Conservation (phyloP, 2,329 filamentous ascomycete genomes). For the Aspergillus calidoustus region DNA sequence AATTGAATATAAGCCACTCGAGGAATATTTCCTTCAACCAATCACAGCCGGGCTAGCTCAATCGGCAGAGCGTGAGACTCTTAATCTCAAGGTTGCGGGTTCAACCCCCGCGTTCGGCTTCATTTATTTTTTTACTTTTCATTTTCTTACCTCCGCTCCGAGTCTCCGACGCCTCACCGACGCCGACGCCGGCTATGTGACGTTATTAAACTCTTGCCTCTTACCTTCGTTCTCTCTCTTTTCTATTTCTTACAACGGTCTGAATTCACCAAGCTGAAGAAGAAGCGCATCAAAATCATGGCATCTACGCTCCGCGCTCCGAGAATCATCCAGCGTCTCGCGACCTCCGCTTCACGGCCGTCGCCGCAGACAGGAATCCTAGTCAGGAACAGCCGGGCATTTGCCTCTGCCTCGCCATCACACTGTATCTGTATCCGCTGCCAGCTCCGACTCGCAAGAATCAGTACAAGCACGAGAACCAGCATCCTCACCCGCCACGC, state of each 20-base stretch:
- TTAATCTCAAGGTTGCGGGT: constrained; percentile 52
- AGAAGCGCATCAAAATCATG: constrained; percentile 7
- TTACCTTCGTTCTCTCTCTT: not conserved
- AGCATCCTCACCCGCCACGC: not conserved
- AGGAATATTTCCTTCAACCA: not conserved
- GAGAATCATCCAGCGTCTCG: constrained; percentile 18
- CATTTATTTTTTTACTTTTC: constrained; percentile 18
- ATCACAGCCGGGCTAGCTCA: constrained; percentile 53
- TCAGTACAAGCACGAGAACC: not conserved
- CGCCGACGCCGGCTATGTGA: not conserved
- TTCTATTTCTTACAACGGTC: not conserved
- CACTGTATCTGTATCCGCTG: constrained; percentile 18
- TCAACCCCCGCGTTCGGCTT: constrained; percentile 50
- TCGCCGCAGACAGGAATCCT: not conserved
- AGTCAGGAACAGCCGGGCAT: not conserved
- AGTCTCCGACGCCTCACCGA: not conserved
- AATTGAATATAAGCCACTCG: not conserved
- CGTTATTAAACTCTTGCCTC: not conserved
- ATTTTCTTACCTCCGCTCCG: constrained; percentile 9
- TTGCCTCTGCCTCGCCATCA: constrained; percentile 7
- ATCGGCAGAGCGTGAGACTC: constrained; percentile 58
- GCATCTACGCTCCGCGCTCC: constrained; percentile 18
- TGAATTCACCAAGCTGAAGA: not conserved
- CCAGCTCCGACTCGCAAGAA: not conserved
- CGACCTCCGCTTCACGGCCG: not conserved